phyloP scores from a whole-genome alignment of 2,329 filamentous ascomycete genomes.

The Purpureocillium takamizusanense region DNA sequence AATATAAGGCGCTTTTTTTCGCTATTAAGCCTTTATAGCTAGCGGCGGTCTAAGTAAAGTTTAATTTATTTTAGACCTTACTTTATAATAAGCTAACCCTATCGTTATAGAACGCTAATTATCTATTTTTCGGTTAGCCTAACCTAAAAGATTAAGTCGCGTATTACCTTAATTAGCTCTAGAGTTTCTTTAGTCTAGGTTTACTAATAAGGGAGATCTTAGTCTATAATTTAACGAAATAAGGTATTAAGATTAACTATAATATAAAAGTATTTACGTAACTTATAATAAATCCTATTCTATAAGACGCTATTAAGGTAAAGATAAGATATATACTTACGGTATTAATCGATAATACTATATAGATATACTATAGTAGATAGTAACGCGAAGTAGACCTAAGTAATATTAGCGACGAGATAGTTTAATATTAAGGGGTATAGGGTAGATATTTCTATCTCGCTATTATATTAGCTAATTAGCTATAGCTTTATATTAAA shows the following conservation, averaged over 20 bases:
- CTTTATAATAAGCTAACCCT: not conserved
- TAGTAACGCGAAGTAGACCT: too few species aligned
- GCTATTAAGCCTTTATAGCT: slow-evolving; percentile 1
- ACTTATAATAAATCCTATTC: slow-evolving; percentile 4
- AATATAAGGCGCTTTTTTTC: slow-evolving; percentile 3
- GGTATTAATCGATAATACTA: slow-evolving; percentile 4
- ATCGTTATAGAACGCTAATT: not conserved
- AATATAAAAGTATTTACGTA: slow-evolving; percentile 3
- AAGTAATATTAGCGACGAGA: not conserved
- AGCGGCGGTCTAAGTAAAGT: not conserved
- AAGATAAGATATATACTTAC: slow-evolving; percentile 1
- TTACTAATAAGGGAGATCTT: slow-evolving; percentile 4
- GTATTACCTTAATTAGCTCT: slow-evolving; percentile 5
- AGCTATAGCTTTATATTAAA: too few species aligned
- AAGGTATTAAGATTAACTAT: not conserved
- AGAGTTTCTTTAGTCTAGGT: slow-evolving; percentile 4
- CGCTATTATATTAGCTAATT: too few species aligned
- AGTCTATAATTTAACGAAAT: not conserved
- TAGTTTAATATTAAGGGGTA: not conserved
- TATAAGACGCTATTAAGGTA: slow-evolving; percentile 2
- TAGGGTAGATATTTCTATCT: not conserved
- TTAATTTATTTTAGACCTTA: not conserved
- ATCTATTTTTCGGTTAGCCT: not conserved
- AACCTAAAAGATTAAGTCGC: slow-evolving; percentile 4
- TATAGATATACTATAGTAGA: slow-evolving; percentile 2